Evolutionary conservation across 225 moss, liverwort and hornwort species (phyloP).

Genomic region (Sphagnum contortum): DNA sequence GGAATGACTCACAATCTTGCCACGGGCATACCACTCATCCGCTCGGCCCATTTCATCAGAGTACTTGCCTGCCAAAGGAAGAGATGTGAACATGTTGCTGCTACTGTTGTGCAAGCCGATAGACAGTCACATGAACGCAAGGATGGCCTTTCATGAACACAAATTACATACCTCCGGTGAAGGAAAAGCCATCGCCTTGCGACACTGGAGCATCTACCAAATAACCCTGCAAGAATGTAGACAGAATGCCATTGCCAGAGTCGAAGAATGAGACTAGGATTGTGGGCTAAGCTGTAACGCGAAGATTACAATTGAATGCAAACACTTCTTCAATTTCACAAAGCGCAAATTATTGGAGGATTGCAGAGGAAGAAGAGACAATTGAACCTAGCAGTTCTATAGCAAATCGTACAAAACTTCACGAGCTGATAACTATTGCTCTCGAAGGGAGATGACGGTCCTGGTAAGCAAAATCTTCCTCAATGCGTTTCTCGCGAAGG

Average conservation of each 20-base stretch:
- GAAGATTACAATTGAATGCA: neutral
- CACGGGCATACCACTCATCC: slow-evolving; percentile 78
- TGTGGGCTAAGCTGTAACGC: neutral
- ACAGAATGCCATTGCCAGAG: neutral
- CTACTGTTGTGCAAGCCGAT: too few relatives aligned
- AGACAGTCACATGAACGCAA: too few relatives aligned
- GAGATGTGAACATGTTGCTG: neutral
- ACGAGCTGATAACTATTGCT: too few relatives aligned
- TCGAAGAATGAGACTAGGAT: neutral
- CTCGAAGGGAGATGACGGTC: too few relatives aligned
- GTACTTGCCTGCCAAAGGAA: slow-evolving; percentile 61
- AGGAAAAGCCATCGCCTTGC: slow-evolving; percentile 89
- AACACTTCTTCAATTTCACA: neutral
- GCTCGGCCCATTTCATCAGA: slow-evolving; percentile 77
- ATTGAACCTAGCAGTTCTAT: too few relatives aligned
- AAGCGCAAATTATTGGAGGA: too few relatives aligned
- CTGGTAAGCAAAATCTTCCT: too few relatives aligned
- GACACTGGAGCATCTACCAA: slow-evolving; percentile 91
- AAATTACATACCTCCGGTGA: slow-evolving; percentile 50
- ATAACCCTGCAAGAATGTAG: slow-evolving; percentile 46
- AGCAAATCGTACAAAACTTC: too few relatives aligned
- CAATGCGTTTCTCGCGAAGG: too few relatives aligned
- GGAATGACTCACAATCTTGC: slow-evolving; percentile 46
- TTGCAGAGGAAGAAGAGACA: too few relatives aligned
- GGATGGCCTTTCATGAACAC: too few relatives aligned